Evolutionary conservation across 371 early-diverging fungal genomes (phyloP).

Genomic region (Mucor sp.): DNA sequence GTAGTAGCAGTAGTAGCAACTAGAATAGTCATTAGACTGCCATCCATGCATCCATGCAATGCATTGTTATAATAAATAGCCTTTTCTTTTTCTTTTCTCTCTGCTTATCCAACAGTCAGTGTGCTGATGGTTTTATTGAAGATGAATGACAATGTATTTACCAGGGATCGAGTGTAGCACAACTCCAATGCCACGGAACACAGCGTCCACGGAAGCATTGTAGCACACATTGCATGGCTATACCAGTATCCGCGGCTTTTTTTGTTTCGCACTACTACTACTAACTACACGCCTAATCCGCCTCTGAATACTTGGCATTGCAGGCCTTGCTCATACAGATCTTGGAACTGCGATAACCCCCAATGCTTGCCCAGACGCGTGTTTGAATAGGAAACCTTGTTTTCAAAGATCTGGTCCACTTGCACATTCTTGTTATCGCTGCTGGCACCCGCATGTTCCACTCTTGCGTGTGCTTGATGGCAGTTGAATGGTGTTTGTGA

Average conservation of each 20-base stretch:
- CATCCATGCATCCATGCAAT: not conserved
- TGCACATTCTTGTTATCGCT: not conserved
- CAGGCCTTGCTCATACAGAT: not conserved
- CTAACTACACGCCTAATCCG: not conserved
- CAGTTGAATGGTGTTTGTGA: not conserved
- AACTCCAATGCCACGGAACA: not conserved
- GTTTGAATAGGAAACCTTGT: not conserved
- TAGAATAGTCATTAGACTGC: not conserved
- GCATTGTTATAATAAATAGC: not conserved
- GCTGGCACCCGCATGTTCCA: not conserved
- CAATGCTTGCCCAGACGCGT: not conserved
- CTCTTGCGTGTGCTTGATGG: not conserved
- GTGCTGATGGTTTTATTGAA: too few species aligned
- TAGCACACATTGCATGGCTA: too few species aligned
- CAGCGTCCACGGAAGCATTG: not conserved
- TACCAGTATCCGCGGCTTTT: not conserved
- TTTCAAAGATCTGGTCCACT: not conserved
- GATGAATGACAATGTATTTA: too few species aligned
- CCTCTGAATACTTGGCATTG: not conserved
- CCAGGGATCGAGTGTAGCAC: too few species aligned
- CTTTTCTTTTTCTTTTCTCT: too few species aligned
- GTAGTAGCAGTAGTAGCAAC: too few species aligned
- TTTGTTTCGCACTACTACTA: not conserved
- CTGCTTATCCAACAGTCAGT: too few species aligned
- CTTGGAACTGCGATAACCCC: not conserved